phyloP scores from a whole-genome alignment of 169 alveolate genomes.

The Eimeria praecox region DNA sequence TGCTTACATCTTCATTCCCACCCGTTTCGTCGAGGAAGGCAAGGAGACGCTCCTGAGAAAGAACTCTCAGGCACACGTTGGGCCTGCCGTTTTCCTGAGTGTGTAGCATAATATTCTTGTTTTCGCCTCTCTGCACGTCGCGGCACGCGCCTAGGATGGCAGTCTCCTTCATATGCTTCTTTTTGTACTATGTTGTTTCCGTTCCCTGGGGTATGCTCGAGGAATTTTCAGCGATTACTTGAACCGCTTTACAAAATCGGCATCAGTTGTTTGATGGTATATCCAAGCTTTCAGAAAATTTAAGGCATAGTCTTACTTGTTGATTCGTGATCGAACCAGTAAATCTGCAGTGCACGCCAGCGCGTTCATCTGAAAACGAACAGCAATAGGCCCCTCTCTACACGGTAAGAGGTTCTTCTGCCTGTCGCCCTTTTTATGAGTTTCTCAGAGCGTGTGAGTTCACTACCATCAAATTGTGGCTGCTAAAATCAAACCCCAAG shows the following conservation, averaged over 20 bases:
- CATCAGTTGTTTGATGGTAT: neutral
- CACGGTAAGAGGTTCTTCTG: neutral
- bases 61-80: neutral
- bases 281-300: too few relatives aligned
- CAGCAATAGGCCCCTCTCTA: neutral
- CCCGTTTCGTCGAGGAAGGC: neutral
- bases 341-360: neutral
- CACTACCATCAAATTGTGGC: neutral
- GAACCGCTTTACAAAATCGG: neutral
- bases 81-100: neutral
- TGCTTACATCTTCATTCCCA: too few relatives aligned
- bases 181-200: neutral
- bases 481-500: neutral
- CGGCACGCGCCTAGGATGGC: neutral
- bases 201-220: neutral
- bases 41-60: neutral
- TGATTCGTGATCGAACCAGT: too few relatives aligned
- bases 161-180: neutral
- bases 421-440: neutral
- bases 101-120: neutral
- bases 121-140: neutral
- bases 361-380: neutral
- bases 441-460: neutral
- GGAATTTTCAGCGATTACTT: neutral
- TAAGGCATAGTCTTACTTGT: too few relatives aligned